Conservation (phyloP, 371 early-diverging fungal genomes). For the Capillidium rhysosporum region DNA sequence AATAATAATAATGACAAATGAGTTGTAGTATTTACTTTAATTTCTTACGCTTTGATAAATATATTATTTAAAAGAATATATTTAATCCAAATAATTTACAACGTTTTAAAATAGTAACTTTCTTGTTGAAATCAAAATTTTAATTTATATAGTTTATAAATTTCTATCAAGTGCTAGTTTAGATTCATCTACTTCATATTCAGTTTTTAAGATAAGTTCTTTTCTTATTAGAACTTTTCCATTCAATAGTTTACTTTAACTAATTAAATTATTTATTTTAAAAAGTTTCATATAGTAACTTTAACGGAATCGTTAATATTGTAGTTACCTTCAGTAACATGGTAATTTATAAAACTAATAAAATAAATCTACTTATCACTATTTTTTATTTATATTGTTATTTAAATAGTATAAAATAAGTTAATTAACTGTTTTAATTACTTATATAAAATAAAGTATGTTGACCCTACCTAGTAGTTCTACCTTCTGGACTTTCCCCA, state of each 20-base stretch:
- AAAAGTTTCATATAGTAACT: conserved; percentile 84
- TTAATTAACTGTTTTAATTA: too few relatives aligned
- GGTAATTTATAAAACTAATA: conserved; percentile 12
- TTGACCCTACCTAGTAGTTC: too few relatives aligned
- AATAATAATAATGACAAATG: background rate
- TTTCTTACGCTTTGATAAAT: too few relatives aligned
- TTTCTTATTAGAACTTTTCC: conserved; percentile 34
- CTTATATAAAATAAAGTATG: too few relatives aligned
- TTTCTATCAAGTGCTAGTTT: conserved; percentile 91
- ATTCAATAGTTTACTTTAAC: conserved; percentile 32
- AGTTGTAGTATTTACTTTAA: background rate
- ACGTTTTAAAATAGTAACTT: too few relatives aligned
- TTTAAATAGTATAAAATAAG: too few relatives aligned
- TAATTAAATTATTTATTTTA: conserved; percentile 75
- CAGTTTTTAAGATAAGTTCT: conserved; percentile 55
- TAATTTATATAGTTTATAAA: conserved; percentile 42
- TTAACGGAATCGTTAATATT: conserved; percentile 88
- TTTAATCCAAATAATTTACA: too few relatives aligned
- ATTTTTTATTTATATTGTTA: too few relatives aligned
- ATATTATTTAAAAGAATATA: too few relatives aligned
- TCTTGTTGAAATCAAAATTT: conserved; percentile 17
- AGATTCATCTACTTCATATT: conserved; percentile 86
- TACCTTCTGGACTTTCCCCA: too few relatives aligned
- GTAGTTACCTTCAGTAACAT: conserved; percentile 57
- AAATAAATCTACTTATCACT: too few relatives aligned